A percentile compares a stretch with the other conserved stretches of the same genome.
Conservation (phyloP, 176 grass and related monocot genomes). For the Triticum turgidum region DNA sequence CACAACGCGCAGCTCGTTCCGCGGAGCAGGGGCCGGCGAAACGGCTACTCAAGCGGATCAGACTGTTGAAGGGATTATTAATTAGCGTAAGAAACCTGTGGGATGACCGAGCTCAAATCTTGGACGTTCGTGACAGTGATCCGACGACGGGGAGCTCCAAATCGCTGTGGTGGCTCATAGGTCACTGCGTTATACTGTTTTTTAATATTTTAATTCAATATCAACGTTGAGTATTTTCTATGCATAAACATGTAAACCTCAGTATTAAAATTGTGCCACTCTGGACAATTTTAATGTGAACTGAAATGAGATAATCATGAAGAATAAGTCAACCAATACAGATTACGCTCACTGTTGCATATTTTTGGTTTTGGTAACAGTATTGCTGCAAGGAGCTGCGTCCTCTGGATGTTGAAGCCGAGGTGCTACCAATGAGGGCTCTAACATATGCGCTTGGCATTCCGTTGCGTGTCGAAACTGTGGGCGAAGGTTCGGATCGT, state of each 20-base stretch:
- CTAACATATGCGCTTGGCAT: slow-evolving; percentile 33
- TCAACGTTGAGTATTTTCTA: neutral
- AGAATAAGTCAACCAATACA: neutral
- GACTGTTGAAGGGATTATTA: no score
- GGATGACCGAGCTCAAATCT: no score
- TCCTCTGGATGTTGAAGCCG: neutral
- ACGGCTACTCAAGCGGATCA: no score
- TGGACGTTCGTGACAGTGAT: no score
- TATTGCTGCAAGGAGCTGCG: neutral
- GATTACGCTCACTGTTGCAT: neutral
- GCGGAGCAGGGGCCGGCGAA: no score
- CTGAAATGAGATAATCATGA: neutral
- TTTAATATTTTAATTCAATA: neutral
- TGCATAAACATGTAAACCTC: neutral
- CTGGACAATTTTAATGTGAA: neutral
- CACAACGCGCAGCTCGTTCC: no score
- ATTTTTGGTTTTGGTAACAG: slow-evolving; percentile 29
- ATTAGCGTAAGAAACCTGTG: no score
- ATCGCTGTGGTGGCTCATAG: no score
- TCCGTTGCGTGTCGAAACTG: neutral
- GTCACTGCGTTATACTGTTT: no score
- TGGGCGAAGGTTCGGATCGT: neutral
- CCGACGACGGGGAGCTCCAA: no score
- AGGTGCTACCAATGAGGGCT: neutral
- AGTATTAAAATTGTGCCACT: neutral